Base-by-base conservation (phyloP, 352 stramenopile genomes). In the Phytopythium delawarense region DNA sequence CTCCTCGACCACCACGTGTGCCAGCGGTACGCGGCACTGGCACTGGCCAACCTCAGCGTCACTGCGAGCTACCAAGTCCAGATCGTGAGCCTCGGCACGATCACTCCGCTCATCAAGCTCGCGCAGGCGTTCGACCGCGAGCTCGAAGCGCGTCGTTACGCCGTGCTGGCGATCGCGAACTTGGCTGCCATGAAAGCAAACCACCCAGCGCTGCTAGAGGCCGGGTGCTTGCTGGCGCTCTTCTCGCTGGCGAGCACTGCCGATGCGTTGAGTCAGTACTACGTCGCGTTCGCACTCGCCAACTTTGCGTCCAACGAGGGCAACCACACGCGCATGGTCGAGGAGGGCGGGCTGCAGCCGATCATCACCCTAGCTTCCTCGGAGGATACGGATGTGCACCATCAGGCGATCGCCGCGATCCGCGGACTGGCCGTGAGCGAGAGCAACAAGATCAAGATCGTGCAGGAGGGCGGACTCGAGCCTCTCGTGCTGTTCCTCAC, bases 401-500 rank as follows among this genome's bases (percentile, higher is more conserved):
- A 98, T 53, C 93, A 98, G 71, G 94, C 94, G 12, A 88, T 94
- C 30, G 94, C 96, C 30, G 96, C 94, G 48, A 71, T 99, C 18
- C 91, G 96, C 25, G 96, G 96, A 4, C 81, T 99, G 23, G 91
- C 87, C 28, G 90, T 97, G 23, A 94, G 75, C 20, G 81, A 95
- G 20, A 76, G 84, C 12, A 98, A 97, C 71, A 98, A 98, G 65
- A 87, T 98, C 59, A 98, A 99, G 70, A 98, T 99, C 57, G 83
- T 99, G 6, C 94, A 99, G 57, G 96, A 99, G 82, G 96, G 96
- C 18, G 95, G 96, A 0, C 72, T 99, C 21, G 93, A 98, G 64
- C 94, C 96, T 20, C 77, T 99, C 15, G 86, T 94, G 28, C 63
- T 97, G 45, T 76, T 99, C 6, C 73, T 99, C 15, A 68, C 89